Conservation (phyloP, 2,329 filamentous ascomycete genomes). For the Tympanopsis confertula region DNA sequence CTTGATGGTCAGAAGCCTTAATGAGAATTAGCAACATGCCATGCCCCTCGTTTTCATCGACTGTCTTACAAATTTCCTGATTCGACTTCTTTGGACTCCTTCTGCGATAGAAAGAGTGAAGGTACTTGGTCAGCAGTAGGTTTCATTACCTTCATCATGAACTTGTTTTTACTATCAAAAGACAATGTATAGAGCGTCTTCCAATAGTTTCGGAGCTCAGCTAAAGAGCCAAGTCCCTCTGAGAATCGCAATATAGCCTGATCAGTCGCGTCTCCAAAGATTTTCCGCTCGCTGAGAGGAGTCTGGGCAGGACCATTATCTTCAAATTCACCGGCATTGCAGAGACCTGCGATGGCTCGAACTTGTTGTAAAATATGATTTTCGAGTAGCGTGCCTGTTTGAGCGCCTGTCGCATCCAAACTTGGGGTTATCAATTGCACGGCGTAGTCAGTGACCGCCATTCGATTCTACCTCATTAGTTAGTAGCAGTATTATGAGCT, state of each 20-base stretch:
- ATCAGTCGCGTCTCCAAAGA: conserved; percentile 69
- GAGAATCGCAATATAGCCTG: conserved; percentile 63
- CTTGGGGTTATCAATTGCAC: conserved; percentile 21
- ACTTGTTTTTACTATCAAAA: conserved; percentile 79
- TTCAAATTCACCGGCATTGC: conserved; percentile 67
- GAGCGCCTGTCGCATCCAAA: background rate
- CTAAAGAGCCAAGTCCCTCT: conserved; percentile 48
- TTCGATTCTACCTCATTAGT: conserved; percentile 41
- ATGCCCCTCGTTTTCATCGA: too few species aligned
- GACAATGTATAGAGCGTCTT: conserved; percentile 55
- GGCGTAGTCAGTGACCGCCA: conserved; percentile 60
- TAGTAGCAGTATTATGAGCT: background rate
- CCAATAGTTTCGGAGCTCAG: conserved; percentile 50
- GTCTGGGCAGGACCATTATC: conserved; percentile 50
- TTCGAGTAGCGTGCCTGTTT: too few species aligned
- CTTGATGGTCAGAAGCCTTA: conserved; percentile 59
- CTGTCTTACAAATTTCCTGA: too few species aligned
- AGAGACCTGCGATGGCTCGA: conserved; percentile 50
- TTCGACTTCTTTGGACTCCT: too few species aligned
- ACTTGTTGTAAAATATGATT: conserved; percentile 49
- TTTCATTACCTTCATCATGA: conserved; percentile 64
- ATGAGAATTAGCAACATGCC: background rate
- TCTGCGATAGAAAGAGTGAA: background rate
- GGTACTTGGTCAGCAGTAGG: too few species aligned
- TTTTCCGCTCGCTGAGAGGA: conserved; percentile 47